phyloP scores from a whole-genome alignment of 2,329 filamentous ascomycete genomes.

The Coleophoma cylindrospora region DNA sequence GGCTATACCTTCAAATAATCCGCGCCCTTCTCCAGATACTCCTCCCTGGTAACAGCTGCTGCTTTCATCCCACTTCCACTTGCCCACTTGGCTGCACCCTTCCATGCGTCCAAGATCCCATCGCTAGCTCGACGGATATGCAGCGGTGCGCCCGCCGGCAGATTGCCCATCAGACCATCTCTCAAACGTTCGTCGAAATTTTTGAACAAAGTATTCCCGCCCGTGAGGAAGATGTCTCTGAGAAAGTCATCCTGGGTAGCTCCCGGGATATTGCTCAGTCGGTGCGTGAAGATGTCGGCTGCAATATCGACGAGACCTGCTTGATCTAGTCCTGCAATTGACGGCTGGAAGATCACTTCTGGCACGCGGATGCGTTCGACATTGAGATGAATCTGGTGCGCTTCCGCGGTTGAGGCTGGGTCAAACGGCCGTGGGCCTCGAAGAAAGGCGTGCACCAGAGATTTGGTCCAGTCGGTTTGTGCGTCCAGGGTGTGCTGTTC shows the following conservation, averaged over 20 bases:
- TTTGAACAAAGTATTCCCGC: conserved; percentile 83
- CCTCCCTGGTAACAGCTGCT: conserved; percentile 69
- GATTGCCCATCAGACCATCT: conserved; percentile 64
- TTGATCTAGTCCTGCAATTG: conserved; percentile 89
- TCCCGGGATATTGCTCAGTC: conserved; percentile 49
- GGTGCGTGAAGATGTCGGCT: conserved; percentile 81
- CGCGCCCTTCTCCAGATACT: conserved; percentile 86
- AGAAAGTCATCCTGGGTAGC: conserved; percentile 63
- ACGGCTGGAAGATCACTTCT: conserved; percentile 88
- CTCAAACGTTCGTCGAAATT: conserved; percentile 81
- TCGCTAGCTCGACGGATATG: conserved; percentile 69
- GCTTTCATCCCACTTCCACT: conserved; percentile 51
- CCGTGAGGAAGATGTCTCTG: conserved; percentile 86
- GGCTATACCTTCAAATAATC: conserved; percentile 78
- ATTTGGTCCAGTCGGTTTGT: conserved; percentile 93
- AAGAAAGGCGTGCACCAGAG: conserved; percentile 81
- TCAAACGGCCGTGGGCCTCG: conserved; percentile 87
- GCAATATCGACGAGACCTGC: conserved; percentile 90
- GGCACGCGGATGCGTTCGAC: conserved; percentile 93
- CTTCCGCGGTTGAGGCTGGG: conserved; percentile 70
- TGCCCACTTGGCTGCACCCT: conserved; percentile 84
- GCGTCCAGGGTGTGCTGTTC: conserved; percentile 90
- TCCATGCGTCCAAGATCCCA: conserved; percentile 85
- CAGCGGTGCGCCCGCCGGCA: conserved; percentile 67
- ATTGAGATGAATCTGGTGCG: conserved; percentile 89